phyloP scores from a whole-genome alignment of 305 asterid genomes.

The Fraxinus greggii region DNA sequence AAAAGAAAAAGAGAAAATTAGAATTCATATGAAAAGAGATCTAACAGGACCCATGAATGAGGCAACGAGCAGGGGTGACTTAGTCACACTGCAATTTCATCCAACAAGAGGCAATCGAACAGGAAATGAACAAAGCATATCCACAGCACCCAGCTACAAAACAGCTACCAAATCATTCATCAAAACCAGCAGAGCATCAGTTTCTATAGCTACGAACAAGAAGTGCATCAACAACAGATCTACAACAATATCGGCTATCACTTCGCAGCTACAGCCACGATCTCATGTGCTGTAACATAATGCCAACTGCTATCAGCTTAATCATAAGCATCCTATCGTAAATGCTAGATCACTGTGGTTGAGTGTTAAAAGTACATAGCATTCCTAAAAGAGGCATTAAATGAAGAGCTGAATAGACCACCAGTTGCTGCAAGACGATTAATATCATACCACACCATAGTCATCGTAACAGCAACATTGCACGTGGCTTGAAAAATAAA shows the following conservation, averaged over 20 bases:
- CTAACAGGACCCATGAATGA: neutral
- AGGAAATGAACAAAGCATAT: constrained; percentile 15
- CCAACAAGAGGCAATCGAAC: constrained; percentile 5
- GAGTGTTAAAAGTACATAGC: neutral
- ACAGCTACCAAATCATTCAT: constrained; percentile 40
- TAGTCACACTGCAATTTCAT: neutral
- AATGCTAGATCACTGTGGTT: neutral
- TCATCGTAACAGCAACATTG: neutral
- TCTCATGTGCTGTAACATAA: constrained; percentile 48
- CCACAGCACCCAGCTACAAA: constrained; percentile 40
- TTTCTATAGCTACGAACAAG: constrained; percentile 41
- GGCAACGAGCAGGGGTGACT: neutral
- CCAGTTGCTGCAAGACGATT: neutral
- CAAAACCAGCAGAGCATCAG: constrained; percentile 34
- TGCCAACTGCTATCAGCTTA: constrained; percentile 34
- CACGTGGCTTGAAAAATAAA: constrained; percentile 11
- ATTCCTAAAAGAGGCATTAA: neutral
- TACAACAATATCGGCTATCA: constrained; percentile 35
- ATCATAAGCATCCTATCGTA: neutral
- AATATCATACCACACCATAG: constrained; percentile 17
- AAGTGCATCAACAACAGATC: constrained; percentile 42
- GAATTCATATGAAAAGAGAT: neutral
- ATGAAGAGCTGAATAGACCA: constrained; percentile 6
- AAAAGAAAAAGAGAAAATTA: neutral
- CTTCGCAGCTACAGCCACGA: constrained; percentile 46